Percentiles rank a stretch among this genome's conserved stretches.
Conservation (phyloP, 2,329 filamentous ascomycete genomes). For the Nothopassalora personata region DNA sequence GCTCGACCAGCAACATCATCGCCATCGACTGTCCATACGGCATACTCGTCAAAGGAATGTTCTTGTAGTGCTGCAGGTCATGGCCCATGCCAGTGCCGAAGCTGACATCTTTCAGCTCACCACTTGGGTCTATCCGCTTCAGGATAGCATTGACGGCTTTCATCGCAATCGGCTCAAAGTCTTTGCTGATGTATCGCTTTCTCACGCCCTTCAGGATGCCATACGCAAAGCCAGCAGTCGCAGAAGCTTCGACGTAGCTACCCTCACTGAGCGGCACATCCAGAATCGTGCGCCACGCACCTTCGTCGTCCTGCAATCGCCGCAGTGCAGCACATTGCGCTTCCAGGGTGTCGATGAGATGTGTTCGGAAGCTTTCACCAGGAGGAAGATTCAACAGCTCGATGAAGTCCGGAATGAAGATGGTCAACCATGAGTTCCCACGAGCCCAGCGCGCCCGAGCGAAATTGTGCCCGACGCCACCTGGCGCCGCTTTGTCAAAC, state of each 20-base stretch:
- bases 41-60: slow-evolving; percentile 73
- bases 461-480: slow-evolving; percentile 52
- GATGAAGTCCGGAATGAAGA: slow-evolving; percentile 76
- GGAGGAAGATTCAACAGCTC: slow-evolving; percentile 61
- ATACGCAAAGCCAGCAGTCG: slow-evolving; percentile 75
- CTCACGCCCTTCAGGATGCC: slow-evolving; percentile 69
- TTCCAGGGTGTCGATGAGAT: slow-evolving; percentile 59
- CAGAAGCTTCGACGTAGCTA: slow-evolving; percentile 70
- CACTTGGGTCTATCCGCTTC: slow-evolving; percentile 58
- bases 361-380: slow-evolving; percentile 55
- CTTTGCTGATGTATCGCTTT: slow-evolving; percentile 61
- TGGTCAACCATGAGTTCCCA: slow-evolving; percentile 72
- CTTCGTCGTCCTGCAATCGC: slow-evolving; percentile 52
- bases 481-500: slow-evolving; percentile 56
- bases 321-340: slow-evolving; percentile 64
- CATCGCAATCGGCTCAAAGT: slow-evolving; percentile 58
- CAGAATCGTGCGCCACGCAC: slow-evolving; percentile 70
- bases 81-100: slow-evolving; percentile 76
- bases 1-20: slow-evolving; percentile 74
- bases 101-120: slow-evolving; percentile 67
- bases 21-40: slow-evolving; percentile 82
- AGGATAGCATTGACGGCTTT: slow-evolving; percentile 64
- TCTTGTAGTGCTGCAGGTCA: slow-evolving; percentile 68
- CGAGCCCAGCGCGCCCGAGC: slow-evolving; percentile 52
- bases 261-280: slow-evolving; percentile 61